Evolutionary conservation across 441 rosid genomes (phyloP).

Genomic region (Populus hybrid): DNA sequence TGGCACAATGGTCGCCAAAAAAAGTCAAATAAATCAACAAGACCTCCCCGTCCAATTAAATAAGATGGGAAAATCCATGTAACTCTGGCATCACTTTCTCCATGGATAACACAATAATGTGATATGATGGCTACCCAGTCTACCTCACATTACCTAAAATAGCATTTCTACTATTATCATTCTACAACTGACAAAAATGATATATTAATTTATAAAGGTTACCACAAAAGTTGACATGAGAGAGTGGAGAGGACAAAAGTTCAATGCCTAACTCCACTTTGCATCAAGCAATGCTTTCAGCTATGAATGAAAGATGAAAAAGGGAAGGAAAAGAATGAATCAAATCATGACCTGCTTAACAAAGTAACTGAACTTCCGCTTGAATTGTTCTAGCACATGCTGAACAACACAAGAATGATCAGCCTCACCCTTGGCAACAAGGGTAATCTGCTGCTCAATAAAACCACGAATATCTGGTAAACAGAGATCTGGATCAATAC

Average conservation of each 20-base stretch:
- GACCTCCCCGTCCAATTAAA: too few relatives aligned
- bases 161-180: neutral
- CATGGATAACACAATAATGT: neutral
- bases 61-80: neutral
- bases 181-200: neutral
- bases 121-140: neutral
- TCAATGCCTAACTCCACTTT: neutral
- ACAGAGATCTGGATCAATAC: slow-evolving; percentile 93
- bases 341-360: slow-evolving; percentile 62
- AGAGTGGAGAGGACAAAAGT: neutral
- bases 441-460: slow-evolving; percentile 93
- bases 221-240: neutral
- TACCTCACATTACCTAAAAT: neutral
- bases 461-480: slow-evolving; percentile 94
- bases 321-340: neutral
- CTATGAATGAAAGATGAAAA: neutral
- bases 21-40: too few relatives aligned
- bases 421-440: slow-evolving; percentile 86
- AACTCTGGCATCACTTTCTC: neutral
- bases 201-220: neutral
- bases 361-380: slow-evolving; percentile 67
- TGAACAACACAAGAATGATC: slow-evolving; percentile 69
- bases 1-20: neutral
- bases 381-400: slow-evolving; percentile 83
- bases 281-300: neutral